Base-by-base conservation (phyloP, 192 early-diverging fungal species). In the Entomortierella lignicola region DNA sequence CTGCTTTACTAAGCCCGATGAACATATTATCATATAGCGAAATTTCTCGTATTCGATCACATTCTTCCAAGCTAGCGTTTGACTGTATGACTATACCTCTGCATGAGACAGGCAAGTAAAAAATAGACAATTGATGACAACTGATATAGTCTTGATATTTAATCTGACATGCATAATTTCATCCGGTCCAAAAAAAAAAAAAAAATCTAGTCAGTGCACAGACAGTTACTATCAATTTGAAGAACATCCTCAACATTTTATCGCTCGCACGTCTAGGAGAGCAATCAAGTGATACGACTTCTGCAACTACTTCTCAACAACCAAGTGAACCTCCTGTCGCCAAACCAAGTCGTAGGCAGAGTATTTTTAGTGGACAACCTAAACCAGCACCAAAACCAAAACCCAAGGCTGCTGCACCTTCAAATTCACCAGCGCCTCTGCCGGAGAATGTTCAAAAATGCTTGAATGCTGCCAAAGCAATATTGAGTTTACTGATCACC, bases 31-130 rank as follows among this genome's bases (percentile, higher is more conserved):
- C 47, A 34, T 23, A 48, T 56, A 66, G 62, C 42, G 63, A 85
- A 25, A 65, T 72, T n/a, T 43, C 52, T 30, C 66, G 27, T 25
- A 58, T 30, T n/a, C 84, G 79, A 18, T 29, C 68, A 2, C 44
- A 43, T 7, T 25, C 55, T 8, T 70, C 68, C 0, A 70, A 66
- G 25, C 41, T 56, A n/a, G 57, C 75, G 11, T 79, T 70, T 32
- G 75, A 79, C 32, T 79, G 75, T 63, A 42, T 55, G 18, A 70
- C 68, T 0, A 56, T 70, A 20, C 56, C 48, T 3, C 21, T 79
- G 4, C 12, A 43, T 30, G 42, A 41, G 10, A 7, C 60, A 44
- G 61, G 75, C 70, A 66, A 48, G 54, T 55, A 8, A 4, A 30
- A 7, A 42, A 18, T 31, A 8, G 11, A 30, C 4, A 42, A 18